Evolutionary conservation across 371 early-diverging fungal species (phyloP).

Genomic region (Paraphysoderma sedebokerense): DNA sequence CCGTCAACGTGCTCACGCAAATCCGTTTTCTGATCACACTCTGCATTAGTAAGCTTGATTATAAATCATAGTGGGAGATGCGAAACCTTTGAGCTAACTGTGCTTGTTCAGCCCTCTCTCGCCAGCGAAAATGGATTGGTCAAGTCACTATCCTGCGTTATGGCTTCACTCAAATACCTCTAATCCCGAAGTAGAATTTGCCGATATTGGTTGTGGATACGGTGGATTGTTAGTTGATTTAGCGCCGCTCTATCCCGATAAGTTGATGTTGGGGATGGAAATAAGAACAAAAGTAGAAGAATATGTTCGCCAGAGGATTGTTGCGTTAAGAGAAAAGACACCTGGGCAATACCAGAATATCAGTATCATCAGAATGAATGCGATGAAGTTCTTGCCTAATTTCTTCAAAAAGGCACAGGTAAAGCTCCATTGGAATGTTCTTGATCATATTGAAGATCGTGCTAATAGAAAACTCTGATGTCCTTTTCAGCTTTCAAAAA

Average conservation of each 20-base stretch:
- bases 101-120: conserved; percentile 45
- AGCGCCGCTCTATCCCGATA: conserved; percentile 76
- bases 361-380: conserved; percentile 93
- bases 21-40: conserved; percentile 90
- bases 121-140: conserved; percentile 84
- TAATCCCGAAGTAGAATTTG: conserved; percentile 66
- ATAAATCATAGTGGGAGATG: background rate
- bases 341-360: conserved; percentile 82
- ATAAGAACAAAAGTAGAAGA: conserved; percentile 93
- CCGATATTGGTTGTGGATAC: conserved; percentile 99
- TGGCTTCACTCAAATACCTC: conserved; percentile 18
- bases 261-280: conserved; percentile 96
- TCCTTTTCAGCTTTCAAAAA: conserved; percentile 64
- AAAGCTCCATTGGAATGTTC: conserved; percentile 3
- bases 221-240: conserved; percentile 88
- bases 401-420: conserved; percentile 89
- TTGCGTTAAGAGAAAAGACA: conserved; percentile 66
- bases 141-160: conserved; percentile 60
- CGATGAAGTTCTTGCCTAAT: conserved; percentile 97
- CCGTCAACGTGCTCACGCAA: conserved; percentile 96
- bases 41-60: conserved; percentile 61
- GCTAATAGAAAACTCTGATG: too few species aligned
- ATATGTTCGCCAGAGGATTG: conserved; percentile 80
- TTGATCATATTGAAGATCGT: background rate
- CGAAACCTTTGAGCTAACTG: background rate